Base-by-base conservation (phyloP, 225 moss, liverwort and hornwort genomes). In the Sphagnum contortum region DNA sequence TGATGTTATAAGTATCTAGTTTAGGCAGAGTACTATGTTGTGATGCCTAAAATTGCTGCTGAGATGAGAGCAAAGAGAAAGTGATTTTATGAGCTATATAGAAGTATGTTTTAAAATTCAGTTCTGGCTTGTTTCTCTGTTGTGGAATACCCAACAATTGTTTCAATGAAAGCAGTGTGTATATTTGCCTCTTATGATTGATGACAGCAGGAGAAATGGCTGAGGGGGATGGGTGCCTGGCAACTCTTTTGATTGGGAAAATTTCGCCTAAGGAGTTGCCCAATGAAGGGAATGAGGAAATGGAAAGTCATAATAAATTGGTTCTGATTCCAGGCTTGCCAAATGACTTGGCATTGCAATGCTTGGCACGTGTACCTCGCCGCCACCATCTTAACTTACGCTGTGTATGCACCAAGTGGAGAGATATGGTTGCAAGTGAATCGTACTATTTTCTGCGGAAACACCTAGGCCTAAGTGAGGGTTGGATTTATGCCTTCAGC, bases 281-380 rank as follows among this genome's bases (percentile, higher is more conserved):
- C 49, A 48, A 9, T 6, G 4, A 11, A 47, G 47, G 46, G 48
- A 48, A 45, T 51, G 45, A 48, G 62, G 62, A 29, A 29, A 29
- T 29, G 29, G 29, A 29, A 29, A 29, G 29, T 29, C 7, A 9
- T 9, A 6, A 29, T 61, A 70, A 5, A 55, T 14, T 12, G 69
- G 61, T 68, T 47, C 73, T 73, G 6, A 59, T 73, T 5, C 82
- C 77, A 2, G 82, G 80, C 61, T 68, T 87, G 9, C 86, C 86
- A 7, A 75, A 87, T 69, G 86, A 87, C 65, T 60, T 87, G 45
- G 86, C 82, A 8, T 46, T 83, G 57, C 82, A 73, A 44, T 87
- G 83, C 72, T 64, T 87, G 62, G 80, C 77, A 6, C 74, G 86
- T 59, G 86, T 87, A 70, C 82, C 86, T 9, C 77, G 86, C 45